A percentile compares a stretch with the other conserved stretches of the same genome.
phyloP scores from a whole-genome alignment of 345 rosid genomes.

The Excoecaria agallocha region DNA sequence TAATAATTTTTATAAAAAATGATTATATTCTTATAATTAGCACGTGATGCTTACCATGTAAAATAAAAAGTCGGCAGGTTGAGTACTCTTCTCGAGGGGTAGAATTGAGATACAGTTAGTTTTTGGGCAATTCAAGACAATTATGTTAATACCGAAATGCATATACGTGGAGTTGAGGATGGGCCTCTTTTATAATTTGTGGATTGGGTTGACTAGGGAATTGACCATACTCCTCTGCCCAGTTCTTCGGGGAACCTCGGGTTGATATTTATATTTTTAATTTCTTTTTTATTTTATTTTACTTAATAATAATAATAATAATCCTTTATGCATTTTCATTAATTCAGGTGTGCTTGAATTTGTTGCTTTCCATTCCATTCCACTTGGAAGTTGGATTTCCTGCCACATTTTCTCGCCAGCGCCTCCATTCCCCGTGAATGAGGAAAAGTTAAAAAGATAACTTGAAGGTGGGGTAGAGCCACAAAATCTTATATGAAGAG shows the following conservation, averaged over 20 bases:
- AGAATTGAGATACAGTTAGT: not conserved
- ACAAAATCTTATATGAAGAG: too few relatives aligned
- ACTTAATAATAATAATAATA: not conserved
- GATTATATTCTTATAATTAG: too few relatives aligned
- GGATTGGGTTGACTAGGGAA: constrained; percentile 21
- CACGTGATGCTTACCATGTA: too few relatives aligned
- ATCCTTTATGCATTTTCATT: not conserved
- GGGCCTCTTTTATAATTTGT: constrained; percentile 5
- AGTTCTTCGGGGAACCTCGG: not conserved
- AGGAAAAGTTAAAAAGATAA: not conserved
- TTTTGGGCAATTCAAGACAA: too few relatives aligned
- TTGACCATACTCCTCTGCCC: not conserved
- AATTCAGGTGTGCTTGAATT: not conserved
- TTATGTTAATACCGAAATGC: too few relatives aligned
- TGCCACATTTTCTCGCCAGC: too few relatives aligned
- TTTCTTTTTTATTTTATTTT: not conserved
- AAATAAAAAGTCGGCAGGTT: constrained; percentile 9
- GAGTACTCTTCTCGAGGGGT: not conserved
- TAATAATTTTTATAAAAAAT: too few relatives aligned
- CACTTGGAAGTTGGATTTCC: too few relatives aligned
- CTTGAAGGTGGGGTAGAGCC: too few relatives aligned
- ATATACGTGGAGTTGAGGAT: not conserved
- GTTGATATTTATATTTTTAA: too few relatives aligned
- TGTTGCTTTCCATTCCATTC: not conserved
- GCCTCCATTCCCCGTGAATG: too few relatives aligned